phyloP scores from a whole-genome alignment of 2,329 filamentous ascomycete species.

The Byssothecium circinans region DNA sequence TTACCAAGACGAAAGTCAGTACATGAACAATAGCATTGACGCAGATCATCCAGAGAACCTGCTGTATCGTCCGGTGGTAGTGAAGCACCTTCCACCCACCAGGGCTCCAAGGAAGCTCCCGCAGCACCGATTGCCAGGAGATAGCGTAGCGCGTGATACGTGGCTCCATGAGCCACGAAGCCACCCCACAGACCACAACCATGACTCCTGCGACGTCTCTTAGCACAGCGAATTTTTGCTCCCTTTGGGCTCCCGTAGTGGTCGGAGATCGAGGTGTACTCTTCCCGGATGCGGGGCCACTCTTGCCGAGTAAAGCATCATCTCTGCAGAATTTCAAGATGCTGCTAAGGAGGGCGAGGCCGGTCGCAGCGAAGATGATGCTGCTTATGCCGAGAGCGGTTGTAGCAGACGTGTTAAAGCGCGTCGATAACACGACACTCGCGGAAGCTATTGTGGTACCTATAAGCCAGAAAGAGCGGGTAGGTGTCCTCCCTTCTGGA shows the following conservation, averaged over 20 bases:
- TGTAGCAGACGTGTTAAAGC: constrained; percentile 38
- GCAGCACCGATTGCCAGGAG: constrained; percentile 32
- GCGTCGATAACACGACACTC: constrained; percentile 36
- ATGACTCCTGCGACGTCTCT: constrained; percentile 35
- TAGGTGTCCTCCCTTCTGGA: constrained; percentile 18
- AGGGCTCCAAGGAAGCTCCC: constrained; percentile 11
- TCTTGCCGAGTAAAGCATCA: constrained; percentile 24
- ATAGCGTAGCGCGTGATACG: constrained; percentile 25
- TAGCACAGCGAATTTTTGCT: constrained; percentile 28
- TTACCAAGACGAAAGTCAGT: constrained; percentile 36
- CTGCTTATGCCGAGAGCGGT: constrained; percentile 47
- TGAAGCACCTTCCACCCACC: constrained; percentile 33
- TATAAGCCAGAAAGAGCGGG: constrained; percentile 35
- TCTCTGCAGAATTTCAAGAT: constrained; percentile 30
- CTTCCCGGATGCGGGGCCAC: constrained; percentile 40
- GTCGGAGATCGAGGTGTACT: constrained; percentile 31
- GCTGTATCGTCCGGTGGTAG: constrained; percentile 27
- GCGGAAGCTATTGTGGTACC: constrained; percentile 40
- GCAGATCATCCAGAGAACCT: constrained; percentile 30
- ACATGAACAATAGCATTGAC: constrained; percentile 29
- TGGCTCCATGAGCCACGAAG: constrained; percentile 33
- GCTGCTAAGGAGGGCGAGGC: constrained; percentile 47
- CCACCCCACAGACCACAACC: constrained; percentile 29
- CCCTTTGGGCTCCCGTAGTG: constrained; percentile 23
- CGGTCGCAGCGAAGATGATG: constrained; percentile 44